Evolutionary conservation across 2,329 filamentous ascomycete genomes (phyloP).

Genomic region (Dothistroma septosporum): DNA sequence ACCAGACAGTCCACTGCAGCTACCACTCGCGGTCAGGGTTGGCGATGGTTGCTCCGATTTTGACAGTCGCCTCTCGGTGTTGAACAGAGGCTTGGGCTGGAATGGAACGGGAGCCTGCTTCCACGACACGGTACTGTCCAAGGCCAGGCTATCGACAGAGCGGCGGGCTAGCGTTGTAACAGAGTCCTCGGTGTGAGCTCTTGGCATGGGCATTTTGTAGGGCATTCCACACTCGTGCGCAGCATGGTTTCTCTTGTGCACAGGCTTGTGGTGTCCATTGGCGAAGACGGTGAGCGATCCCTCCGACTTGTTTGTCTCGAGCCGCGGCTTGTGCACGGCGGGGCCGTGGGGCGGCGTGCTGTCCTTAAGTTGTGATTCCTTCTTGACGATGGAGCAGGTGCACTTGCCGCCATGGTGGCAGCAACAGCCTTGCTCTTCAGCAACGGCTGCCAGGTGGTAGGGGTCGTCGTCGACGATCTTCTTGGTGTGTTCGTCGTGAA

Average conservation of each 20-base stretch:
- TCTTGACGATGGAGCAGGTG: slow-evolving; percentile 56
- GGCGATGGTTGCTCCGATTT: slow-evolving; percentile 34
- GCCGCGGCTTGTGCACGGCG: slow-evolving; percentile 52
- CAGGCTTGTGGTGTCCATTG: slow-evolving; percentile 62
- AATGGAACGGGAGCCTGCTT: background rate
- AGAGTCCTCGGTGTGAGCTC: slow-evolving; percentile 49
- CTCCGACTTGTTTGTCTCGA: slow-evolving; percentile 57
- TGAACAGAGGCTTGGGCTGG: background rate
- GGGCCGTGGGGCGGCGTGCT: slow-evolving; percentile 34
- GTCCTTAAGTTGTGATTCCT: slow-evolving; percentile 39
- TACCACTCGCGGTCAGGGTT: slow-evolving; percentile 17
- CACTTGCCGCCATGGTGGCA: slow-evolving; percentile 59
- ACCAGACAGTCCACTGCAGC: slow-evolving; percentile 16
- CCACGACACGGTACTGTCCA: slow-evolving; percentile 20
- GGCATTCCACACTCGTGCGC: slow-evolving; percentile 60
- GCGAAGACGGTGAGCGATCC: slow-evolving; percentile 57
- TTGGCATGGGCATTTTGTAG: slow-evolving; percentile 60
- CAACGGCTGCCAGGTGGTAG: slow-evolving; percentile 31
- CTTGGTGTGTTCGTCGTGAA: slow-evolving; percentile 23
- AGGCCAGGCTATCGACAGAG: slow-evolving; percentile 51
- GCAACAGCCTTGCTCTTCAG: slow-evolving; percentile 44
- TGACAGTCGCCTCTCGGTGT: slow-evolving; percentile 23
- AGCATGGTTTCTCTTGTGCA: slow-evolving; percentile 61
- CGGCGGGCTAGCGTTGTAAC: slow-evolving; percentile 42
- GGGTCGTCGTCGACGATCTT: slow-evolving; percentile 19